Evolutionary conservation across 306 rosid genomes (phyloP), one percentile per base, ranked within the genome.

Genomic region (Quercus aquifolioides): DNA sequence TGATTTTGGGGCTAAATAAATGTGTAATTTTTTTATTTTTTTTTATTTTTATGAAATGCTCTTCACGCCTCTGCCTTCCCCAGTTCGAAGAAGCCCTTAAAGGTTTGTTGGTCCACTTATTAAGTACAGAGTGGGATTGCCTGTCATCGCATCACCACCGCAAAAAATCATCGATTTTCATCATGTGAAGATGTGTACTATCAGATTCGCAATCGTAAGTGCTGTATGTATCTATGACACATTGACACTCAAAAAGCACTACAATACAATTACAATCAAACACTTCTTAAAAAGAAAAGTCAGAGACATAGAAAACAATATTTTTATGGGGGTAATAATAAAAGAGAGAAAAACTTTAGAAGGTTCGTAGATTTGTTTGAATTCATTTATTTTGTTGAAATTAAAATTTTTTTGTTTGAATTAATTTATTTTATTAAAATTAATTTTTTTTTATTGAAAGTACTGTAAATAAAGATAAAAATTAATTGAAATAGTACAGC

Each of bases 401-500:
- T 33, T 26, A 26, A 2, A 2, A 2, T 2, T 2, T 26, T 26
- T 26, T 26, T 26, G 28, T 26, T 26, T 26, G 28, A 2, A 26
- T 26, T 2, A 26, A 26, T 26, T 26, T 26, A 26, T 26, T 26
- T 26, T 26, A 3, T 26, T 26, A 0, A 26, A 26, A 26, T 26
- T 33, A 1, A 5, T 5, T 1, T 1, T 33, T 33, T 33, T 33
- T 33, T 5, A 33, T 0, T 33, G 0, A 35, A 35, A 35, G 0
- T 35, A 35, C 1, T 0, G 0, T 5, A 35, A 1, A 35, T 35
- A 35, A 5, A 35, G 0, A 1, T 35, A 5, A 35, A 35, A 35
- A 0, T 35, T 35, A 35, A 0, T 0, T 35, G 8, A 35, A 35
- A 35, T 35, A 35, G 1, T 35, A 35, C 0, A 0, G 0, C 0